phyloP scores from a whole-genome alignment of 768 basidiomycete genomes.

The Royoungia palumana region DNA sequence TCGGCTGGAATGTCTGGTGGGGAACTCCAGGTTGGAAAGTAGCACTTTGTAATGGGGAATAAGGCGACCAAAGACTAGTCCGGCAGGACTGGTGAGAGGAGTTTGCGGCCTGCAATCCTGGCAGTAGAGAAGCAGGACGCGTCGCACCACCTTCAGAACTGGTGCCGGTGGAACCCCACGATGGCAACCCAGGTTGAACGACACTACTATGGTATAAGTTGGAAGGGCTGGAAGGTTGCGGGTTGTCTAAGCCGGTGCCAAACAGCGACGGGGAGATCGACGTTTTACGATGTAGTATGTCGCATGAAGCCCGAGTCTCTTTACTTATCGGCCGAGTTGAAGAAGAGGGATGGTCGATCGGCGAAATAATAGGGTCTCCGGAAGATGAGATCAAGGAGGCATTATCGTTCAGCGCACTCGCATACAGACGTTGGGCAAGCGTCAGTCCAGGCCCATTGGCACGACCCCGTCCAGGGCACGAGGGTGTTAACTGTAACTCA shows the following conservation, averaged over 20 bases:
- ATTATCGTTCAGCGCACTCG: slow-evolving; percentile 33
- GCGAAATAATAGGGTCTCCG: slow-evolving; percentile 4
- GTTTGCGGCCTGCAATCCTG: neutral
- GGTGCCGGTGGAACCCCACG: neutral
- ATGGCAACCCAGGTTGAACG: slow-evolving; percentile 3
- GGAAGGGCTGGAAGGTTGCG: slow-evolving; percentile 5
- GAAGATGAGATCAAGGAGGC: slow-evolving; percentile 7
- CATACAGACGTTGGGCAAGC: slow-evolving; percentile 44
- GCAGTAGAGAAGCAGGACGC: neutral
- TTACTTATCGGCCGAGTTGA: neutral
- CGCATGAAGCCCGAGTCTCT: neutral
- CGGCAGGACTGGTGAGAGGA: neutral
- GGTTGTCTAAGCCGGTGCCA: neutral
- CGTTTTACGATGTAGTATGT: neutral
- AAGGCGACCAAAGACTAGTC: neutral
- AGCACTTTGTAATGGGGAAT: neutral
- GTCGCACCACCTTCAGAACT: neutral
- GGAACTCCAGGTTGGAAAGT: neutral
- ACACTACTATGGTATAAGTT: slow-evolving; percentile 20
- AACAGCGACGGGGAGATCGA: slow-evolving; percentile 4
- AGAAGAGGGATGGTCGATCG: neutral
- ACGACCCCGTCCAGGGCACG: neutral
- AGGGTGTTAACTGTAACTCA: slow-evolving; percentile 1
- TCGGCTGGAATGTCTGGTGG: neutral
- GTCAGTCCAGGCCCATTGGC: slow-evolving; percentile 24